Evolutionary conservation across 2,329 filamentous ascomycete genomes (phyloP).

Genomic region (Trichoderma citrinoviride): DNA sequence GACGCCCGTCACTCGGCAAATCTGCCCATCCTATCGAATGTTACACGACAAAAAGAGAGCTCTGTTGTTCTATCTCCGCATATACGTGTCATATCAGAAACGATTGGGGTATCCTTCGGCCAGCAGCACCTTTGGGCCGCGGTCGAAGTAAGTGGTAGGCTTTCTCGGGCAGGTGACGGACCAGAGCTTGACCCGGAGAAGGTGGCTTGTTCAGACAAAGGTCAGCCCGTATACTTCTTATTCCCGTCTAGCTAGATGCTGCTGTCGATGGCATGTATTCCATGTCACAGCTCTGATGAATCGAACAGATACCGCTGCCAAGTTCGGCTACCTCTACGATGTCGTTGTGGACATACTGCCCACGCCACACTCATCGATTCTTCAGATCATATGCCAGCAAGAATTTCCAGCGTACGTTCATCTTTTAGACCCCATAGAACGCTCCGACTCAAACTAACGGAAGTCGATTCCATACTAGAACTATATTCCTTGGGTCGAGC

Average conservation of each 20-base stretch:
- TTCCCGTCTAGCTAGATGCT: background rate
- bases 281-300: background rate
- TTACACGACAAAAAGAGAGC: background rate
- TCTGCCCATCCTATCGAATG: background rate
- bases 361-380: conserved; percentile 39
- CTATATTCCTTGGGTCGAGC: conserved; percentile 43
- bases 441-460: background rate
- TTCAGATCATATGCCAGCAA: conserved; percentile 48
- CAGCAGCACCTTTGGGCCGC: conserved; percentile 46
- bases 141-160: conserved; percentile 46
- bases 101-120: conserved; percentile 35
- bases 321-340: conserved; percentile 50
- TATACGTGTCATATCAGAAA: conserved; percentile 45
- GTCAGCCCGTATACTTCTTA: background rate
- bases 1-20: background rate
- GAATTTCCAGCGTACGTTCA: conserved; percentile 41
- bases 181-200: background rate
- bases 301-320: conserved; percentile 34
- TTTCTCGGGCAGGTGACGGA: conserved; percentile 29
- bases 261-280: background rate
- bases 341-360: conserved; percentile 47
- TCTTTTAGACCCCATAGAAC: background rate
- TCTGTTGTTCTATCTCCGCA: conserved; percentile 40
- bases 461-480: conserved; percentile 32
- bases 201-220: background rate